phyloP scores from a whole-genome alignment of 176 grass and related monocot genomes.

The Aegilops sharonensis region DNA sequence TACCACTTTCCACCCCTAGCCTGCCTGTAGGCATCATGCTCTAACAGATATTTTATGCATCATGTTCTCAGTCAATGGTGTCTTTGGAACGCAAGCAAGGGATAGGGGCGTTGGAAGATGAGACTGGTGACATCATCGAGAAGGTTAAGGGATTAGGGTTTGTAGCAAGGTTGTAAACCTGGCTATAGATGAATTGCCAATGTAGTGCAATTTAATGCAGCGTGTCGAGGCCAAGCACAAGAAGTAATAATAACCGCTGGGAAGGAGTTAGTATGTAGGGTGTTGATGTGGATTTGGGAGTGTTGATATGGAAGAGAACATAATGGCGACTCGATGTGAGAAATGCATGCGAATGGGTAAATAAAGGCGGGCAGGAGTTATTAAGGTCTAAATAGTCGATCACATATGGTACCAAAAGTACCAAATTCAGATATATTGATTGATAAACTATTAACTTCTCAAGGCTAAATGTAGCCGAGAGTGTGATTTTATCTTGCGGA shows the following conservation, averaged over 20 bases:
- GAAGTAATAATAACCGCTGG: neutral
- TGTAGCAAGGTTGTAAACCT: too few relatives aligned
- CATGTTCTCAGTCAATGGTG: too few relatives aligned
- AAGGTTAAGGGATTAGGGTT: too few relatives aligned
- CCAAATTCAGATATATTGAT: neutral
- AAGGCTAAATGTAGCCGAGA: neutral
- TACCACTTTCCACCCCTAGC: too few relatives aligned
- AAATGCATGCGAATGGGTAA: neutral
- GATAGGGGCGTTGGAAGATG: too few relatives aligned
- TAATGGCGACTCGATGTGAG: neutral
- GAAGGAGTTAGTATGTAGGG: neutral
- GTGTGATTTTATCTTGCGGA: neutral
- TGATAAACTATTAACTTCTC: neutral
- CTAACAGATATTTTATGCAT: too few relatives aligned
- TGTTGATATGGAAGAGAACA: neutral
- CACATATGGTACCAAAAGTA: too few relatives aligned
- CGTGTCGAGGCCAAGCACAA: neutral
- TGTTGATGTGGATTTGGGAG: neutral
- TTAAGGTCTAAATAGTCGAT: too few relatives aligned
- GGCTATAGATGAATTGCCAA: neutral
- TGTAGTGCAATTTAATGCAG: neutral
- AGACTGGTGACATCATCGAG: too few relatives aligned
- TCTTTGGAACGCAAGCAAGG: too few relatives aligned
- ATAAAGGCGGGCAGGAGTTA: neutral
- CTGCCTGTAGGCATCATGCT: too few relatives aligned